phyloP scores from a whole-genome alignment of 2,329 filamentous ascomycete genomes.

The Macrophomina phaseolina region DNA sequence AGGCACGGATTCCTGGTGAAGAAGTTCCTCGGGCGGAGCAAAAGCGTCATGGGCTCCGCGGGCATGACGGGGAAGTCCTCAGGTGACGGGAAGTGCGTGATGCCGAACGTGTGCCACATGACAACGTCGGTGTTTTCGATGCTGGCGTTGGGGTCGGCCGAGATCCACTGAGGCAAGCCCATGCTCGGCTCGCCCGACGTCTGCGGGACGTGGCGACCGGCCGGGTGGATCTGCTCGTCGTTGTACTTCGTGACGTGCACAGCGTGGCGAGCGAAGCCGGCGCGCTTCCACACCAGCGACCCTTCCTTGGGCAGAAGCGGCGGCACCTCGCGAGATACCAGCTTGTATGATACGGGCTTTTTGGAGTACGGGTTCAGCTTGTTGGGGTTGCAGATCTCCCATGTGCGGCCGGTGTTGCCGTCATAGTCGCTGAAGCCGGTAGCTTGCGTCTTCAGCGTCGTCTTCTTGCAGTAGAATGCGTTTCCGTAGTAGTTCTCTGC shows the following conservation, averaged over 20 bases:
- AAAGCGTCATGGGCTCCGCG: conserved; percentile 75
- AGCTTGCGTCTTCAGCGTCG: conserved; percentile 73
- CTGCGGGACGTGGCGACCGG: conserved; percentile 85
- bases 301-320: conserved; percentile 78
- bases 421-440: conserved; percentile 81
- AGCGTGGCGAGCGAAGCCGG: conserved; percentile 84
- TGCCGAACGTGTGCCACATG: conserved; percentile 91
- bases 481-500: conserved; percentile 88
- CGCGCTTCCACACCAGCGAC: conserved; percentile 85
- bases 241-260: conserved; percentile 87
- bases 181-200: conserved; percentile 78
- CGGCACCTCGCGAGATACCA: conserved; percentile 85
- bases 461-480: conserved; percentile 85
- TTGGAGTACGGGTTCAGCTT: conserved; percentile 85
- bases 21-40: conserved; percentile 82
- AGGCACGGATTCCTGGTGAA: conserved; percentile 79
- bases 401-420: conserved; percentile 77
- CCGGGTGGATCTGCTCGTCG: conserved; percentile 83
- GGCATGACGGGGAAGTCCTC: conserved; percentile 96
- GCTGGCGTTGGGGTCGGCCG: conserved; percentile 66
- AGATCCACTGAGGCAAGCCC: conserved; percentile 78
- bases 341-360: conserved; percentile 85
- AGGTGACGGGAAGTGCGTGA: conserved; percentile 86
- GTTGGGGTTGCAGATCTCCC: conserved; percentile 87
- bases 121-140: conserved; percentile 87